phyloP scores from a whole-genome alignment of 192 early-diverging fungal species.

The Gigaspora rosea region DNA sequence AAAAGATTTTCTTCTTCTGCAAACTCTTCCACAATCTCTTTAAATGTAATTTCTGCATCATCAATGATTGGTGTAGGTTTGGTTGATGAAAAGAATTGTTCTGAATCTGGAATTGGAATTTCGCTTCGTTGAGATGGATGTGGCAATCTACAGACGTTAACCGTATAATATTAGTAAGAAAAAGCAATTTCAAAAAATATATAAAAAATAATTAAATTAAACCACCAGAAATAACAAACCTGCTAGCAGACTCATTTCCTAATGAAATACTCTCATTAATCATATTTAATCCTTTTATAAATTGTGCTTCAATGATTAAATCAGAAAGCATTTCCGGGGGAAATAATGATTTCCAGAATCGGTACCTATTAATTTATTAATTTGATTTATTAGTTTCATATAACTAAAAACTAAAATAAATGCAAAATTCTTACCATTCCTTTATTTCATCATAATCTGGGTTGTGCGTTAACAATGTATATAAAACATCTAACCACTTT shows the following conservation, averaged over 20 bases:
- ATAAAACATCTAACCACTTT: slow-evolving; percentile 72
- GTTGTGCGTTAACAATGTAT: slow-evolving; percentile 65
- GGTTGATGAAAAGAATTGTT: slow-evolving; percentile 26
- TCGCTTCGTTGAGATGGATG: slow-evolving; percentile 30
- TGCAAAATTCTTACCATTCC: slow-evolving; percentile 58
- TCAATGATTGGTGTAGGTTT: slow-evolving; percentile 30
- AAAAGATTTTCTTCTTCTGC: slow-evolving; percentile 54
- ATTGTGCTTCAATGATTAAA: slow-evolving; percentile 54
- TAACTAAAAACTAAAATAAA: neutral
- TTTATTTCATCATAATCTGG: slow-evolving; percentile 63
- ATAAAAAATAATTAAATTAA: neutral
- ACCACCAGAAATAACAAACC: neutral
- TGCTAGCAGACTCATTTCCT: slow-evolving; percentile 35
- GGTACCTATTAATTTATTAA: slow-evolving; percentile 45
- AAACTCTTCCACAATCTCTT: slow-evolving; percentile 59
- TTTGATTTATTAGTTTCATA: slow-evolving; percentile 34
- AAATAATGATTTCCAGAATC: slow-evolving; percentile 62
- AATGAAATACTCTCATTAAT: slow-evolving; percentile 52
- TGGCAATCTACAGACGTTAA: slow-evolving; percentile 20
- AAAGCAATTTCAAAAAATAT: neutral
- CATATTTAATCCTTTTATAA: slow-evolving; percentile 70
- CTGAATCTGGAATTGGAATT: neutral
- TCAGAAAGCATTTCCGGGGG: slow-evolving; percentile 45
- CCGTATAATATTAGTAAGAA: neutral
- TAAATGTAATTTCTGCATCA: slow-evolving; percentile 50